Percentiles rank a stretch among this genome's conserved stretches.
Evolutionary conservation across 2,329 filamentous ascomycete genomes (phyloP).

Genomic region (Elsinoe arachidis): DNA sequence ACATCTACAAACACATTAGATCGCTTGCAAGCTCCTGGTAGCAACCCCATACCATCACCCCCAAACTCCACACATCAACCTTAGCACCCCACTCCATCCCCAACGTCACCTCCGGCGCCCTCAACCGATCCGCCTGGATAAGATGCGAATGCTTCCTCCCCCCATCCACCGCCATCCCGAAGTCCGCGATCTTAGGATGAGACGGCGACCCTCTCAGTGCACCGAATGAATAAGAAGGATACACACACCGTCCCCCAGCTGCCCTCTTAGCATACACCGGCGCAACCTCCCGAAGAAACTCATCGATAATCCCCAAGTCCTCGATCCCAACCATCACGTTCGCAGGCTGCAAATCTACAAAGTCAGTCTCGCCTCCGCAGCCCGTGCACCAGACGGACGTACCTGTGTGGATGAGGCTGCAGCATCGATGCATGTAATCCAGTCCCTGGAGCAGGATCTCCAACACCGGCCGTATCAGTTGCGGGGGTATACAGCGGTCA

Average conservation of each 20-base stretch:
- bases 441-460: neutral
- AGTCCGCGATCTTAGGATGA: slow-evolving; percentile 8
- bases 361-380: neutral
- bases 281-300: neutral
- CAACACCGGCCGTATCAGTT: neutral
- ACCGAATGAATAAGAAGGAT: neutral
- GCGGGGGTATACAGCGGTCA: neutral
- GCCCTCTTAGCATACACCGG: neutral
- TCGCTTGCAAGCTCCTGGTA: neutral
- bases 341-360: neutral
- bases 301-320: neutral
- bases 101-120: slow-evolving; percentile 15
- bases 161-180: slow-evolving; percentile 4
- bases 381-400: neutral
- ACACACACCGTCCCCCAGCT: neutral
- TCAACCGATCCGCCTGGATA: slow-evolving; percentile 11
- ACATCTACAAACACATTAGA: neutral
- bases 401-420: neutral
- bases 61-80: slow-evolving; percentile 14
- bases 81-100: slow-evolving; percentile 10
- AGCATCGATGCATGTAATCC: neutral
- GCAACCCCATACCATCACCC: slow-evolving; percentile 6
- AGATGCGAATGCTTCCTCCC: neutral
- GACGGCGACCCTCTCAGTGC: neutral
- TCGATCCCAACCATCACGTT: slow-evolving; percentile 5